phyloP scores from a whole-genome alignment of 2,329 filamentous ascomycete species.

The Alternaria brassicae region DNA sequence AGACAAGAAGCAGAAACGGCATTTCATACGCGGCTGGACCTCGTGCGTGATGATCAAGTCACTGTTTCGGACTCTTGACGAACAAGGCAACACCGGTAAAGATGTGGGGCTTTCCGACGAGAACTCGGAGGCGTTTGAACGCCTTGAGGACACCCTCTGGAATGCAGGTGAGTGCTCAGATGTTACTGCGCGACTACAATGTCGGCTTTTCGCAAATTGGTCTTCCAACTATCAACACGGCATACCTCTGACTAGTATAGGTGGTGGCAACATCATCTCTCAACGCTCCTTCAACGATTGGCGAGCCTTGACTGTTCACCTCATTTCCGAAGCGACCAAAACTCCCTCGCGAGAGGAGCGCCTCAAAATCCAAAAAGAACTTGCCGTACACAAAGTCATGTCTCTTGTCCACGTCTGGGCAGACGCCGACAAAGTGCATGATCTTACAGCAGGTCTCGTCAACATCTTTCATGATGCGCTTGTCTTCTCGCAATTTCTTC shows the following conservation, averaged over 20 bases:
- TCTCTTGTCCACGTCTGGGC: slow-evolving; percentile 4
- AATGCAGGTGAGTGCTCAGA: neutral
- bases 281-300: slow-evolving; percentile 1
- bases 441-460: neutral
- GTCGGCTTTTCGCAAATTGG: neutral
- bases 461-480: slow-evolving; percentile 11
- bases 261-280: neutral
- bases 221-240: neutral
- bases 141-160: neutral
- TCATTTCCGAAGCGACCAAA: neutral
- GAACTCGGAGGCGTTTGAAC: neutral
- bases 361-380: neutral
- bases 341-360: neutral
- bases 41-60: neutral
- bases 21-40: slow-evolving; percentile 2
- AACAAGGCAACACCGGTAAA: neutral
- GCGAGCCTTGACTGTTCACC: neutral
- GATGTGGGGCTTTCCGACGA: neutral
- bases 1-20: slow-evolving; percentile 4
- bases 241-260: neutral
- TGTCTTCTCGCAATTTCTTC: slow-evolving; percentile 8
- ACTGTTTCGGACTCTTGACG: neutral
- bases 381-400: slow-evolving; percentile 10
- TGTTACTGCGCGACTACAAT: neutral
- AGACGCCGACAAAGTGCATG: neutral